Evolutionary conservation across 768 basidiomycete species (phyloP), one percentile per base, ranked within the genome.

Genomic region (Podaxis sp.): DNA sequence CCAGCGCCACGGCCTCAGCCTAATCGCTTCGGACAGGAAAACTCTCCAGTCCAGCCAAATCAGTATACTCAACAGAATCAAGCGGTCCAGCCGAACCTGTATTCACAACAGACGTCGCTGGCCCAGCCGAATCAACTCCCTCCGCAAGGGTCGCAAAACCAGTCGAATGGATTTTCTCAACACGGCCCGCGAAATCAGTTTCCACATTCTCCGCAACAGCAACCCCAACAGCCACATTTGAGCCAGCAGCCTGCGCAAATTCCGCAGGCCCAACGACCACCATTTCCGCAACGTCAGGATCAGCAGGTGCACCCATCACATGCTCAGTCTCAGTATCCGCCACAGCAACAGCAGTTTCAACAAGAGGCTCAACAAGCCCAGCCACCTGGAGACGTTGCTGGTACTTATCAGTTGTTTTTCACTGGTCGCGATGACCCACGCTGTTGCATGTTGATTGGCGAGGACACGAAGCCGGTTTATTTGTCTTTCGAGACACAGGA

Each of bases 341-440:
- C 48, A 47, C 59, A 53, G 18, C 50, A 60, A 16, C 51, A 42
- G 10, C 9, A n/a, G 28, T 10, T 9, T 14, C 58, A 59, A 27
- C 51, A 59, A 32, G 42, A 10, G 5, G 40, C 32, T 23, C 52
- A 44, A 9, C 52, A 48, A 36, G 5, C 42, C 18, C 40, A 48
- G 13, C 18, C 42, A 4, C 50, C 57, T 35, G 40, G 21, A n/a
- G 35, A 53, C 9, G 65, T 76, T 63, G 65, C 74, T 62, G 74
- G 76, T 61, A 75, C 79, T 61, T 87, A 78, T 71, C 74, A 81
- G 68, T 72, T 90, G 36, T 89, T 82, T 73, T 90, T 90, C 77
- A 86, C 87, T 50, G 85, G 87, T 58, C 76, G 76, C 68, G 85
- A 86, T 70, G 81, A 90, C 74, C 87, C 88, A 48, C 83, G 88